Conservation (phyloP, 1,284 basidiomycete genomes). For the Leccinum glutinopallens region DNA sequence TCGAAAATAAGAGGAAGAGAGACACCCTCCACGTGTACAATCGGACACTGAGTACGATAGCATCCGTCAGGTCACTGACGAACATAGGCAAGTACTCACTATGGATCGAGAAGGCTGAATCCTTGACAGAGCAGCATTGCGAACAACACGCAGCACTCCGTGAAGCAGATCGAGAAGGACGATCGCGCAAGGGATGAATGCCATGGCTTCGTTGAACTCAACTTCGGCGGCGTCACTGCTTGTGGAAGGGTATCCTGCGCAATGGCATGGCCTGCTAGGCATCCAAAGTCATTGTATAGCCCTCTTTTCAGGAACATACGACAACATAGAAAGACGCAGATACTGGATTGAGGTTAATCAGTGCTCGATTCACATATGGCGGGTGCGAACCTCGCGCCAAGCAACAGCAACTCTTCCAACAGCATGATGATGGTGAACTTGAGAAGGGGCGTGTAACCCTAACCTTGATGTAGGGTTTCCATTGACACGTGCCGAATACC, state of each 20-base stretch:
- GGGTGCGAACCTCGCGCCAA: conserved; percentile 29
- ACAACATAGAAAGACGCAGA: conserved; percentile 52
- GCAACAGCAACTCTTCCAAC: conserved; percentile 13
- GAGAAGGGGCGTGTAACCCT: conserved; percentile 26
- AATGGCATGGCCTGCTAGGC: conserved; percentile 33
- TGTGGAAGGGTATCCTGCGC: conserved; percentile 43
- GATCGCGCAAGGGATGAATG: conserved; percentile 57
- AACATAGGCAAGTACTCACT: conserved; percentile 41
- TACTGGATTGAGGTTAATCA: conserved; percentile 34
- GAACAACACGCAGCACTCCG: conserved; percentile 69
- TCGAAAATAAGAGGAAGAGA: conserved; percentile 53
- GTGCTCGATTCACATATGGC: neutral
- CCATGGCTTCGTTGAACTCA: conserved; percentile 36
- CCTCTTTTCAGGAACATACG: conserved; percentile 54
- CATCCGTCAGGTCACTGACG: conserved; percentile 6
- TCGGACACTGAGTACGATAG: conserved; percentile 44
- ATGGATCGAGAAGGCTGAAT: conserved; percentile 48
- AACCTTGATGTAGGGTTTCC: conserved; percentile 33
- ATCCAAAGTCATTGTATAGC: conserved; percentile 59
- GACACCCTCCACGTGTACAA: conserved; percentile 66
- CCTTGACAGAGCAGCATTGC: conserved; percentile 68
- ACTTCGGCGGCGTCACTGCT: conserved; percentile 40
- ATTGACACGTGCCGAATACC: conserved; percentile 15
- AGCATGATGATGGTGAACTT: conserved; percentile 21
- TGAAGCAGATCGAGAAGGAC: conserved; percentile 66